A percentile compares a stretch with the other conserved stretches of the same genome.
Evolutionary conservation across 345 rosid species (phyloP).

Genomic region (Euphorbia tirucalli): DNA sequence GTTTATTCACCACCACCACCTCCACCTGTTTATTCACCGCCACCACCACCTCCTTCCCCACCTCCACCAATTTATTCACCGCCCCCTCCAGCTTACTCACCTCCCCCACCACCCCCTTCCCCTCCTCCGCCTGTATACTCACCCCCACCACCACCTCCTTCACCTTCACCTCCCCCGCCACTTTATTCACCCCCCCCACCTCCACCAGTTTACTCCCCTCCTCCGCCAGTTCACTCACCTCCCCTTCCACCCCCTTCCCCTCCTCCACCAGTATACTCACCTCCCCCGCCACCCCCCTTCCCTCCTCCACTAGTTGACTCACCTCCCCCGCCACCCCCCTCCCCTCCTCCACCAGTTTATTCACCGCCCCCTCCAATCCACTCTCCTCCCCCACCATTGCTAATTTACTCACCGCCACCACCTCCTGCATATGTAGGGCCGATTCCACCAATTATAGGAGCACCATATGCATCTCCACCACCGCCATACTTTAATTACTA

Average conservation of each 20-base stretch:
- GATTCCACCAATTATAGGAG: conserved; percentile 34
- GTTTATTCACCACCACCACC: not conserved
- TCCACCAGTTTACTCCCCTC: conserved; percentile 27
- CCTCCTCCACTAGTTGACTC: conserved; percentile 5
- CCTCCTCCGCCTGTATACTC: too few relatives aligned
- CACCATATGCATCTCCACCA: conserved; percentile 42
- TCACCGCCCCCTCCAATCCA: not conserved
- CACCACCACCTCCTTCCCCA: not conserved
- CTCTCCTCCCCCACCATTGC: conserved; percentile 9
- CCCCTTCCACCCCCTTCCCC: conserved; percentile 13
- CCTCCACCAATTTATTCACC: not conserved
- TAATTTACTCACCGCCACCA: conserved; percentile 16
- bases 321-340: not conserved
- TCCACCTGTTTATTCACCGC: not conserved
- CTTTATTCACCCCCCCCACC: conserved; percentile 21
- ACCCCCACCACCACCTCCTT: too few relatives aligned
- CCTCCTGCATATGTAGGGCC: conserved; percentile 18
- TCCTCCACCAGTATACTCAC: not conserved
- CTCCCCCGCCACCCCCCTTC: conserved; percentile 17
- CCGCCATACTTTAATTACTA: conserved; percentile 28
- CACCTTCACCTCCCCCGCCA: conserved; percentile 15
- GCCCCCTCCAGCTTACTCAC: not conserved
- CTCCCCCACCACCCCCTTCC: not conserved
- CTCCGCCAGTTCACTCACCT: not conserved
- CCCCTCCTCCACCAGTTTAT: not conserved